phyloP scores from a whole-genome alignment of 345 rosid genomes.

The Luvunga scandens region DNA sequence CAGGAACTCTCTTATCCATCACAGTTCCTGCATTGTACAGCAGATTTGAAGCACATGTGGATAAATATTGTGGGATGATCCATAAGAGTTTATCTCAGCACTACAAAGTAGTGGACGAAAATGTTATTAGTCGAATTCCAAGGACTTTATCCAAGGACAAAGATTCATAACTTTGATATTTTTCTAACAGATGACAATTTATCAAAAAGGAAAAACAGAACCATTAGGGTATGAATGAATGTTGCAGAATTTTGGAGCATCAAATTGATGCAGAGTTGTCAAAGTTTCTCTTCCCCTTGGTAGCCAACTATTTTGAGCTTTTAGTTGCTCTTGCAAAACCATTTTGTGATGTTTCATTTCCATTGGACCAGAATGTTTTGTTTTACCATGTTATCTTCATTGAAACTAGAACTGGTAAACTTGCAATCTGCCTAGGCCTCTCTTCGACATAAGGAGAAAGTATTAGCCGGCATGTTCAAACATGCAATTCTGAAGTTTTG shows the following conservation, averaged over 20 bases:
- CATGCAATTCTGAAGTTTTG: neutral
- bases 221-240: neutral
- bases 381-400: neutral
- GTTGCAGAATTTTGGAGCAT: neutral
- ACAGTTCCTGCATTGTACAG: constrained; percentile 83
- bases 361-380: neutral
- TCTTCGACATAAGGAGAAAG: neutral
- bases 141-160: constrained; percentile 62
- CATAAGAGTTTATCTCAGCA: constrained; percentile 62
- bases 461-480: neutral
- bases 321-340: neutral
- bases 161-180: constrained; percentile 34
- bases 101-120: constrained; percentile 77
- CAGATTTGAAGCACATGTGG: constrained; percentile 60
- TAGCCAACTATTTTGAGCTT: neutral
- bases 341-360: neutral
- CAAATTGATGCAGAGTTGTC: neutral
- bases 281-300: neutral
- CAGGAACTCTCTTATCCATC: constrained; percentile 76
- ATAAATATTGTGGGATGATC: constrained; percentile 66
- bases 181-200: neutral
- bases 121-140: constrained; percentile 67
- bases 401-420: neutral
- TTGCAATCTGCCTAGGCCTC: neutral
- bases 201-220: neutral